Evolutionary conservation across 2,329 filamentous ascomycete species (phyloP).

Genomic region (Fusarium scirpi): DNA sequence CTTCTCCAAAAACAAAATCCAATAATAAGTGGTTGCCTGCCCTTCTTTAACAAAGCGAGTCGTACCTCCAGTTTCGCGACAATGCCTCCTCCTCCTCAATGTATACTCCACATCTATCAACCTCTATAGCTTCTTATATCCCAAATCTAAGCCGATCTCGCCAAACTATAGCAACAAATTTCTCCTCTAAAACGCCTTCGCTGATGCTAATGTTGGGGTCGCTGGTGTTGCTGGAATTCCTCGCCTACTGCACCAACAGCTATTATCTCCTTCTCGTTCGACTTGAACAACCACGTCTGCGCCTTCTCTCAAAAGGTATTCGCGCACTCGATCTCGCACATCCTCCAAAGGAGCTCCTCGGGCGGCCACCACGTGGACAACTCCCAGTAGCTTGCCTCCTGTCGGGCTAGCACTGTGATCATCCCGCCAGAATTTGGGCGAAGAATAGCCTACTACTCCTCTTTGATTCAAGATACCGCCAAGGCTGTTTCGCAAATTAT

Average conservation of each 20-base stretch:
- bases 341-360: constrained; percentile 82
- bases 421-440: constrained; percentile 93
- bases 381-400: constrained; percentile 74
- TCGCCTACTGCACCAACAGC: constrained; percentile 67
- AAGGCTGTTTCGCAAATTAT: constrained; percentile 85
- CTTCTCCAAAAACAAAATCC: neutral
- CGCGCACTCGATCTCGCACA: constrained; percentile 79
- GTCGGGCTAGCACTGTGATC: constrained; percentile 65
- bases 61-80: constrained; percentile 1
- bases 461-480: constrained; percentile 84
- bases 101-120: constrained; percentile 22
- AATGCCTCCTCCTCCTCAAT: constrained; percentile 11
- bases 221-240: constrained; percentile 46
- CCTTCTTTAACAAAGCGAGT: constrained; percentile 17
- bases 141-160: constrained; percentile 18
- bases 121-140: constrained; percentile 22
- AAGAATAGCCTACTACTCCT: constrained; percentile 86
- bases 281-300: constrained; percentile 91
- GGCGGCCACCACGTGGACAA: constrained; percentile 86
- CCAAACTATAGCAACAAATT: constrained; percentile 5
- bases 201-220: constrained; percentile 48
- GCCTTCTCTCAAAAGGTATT: constrained; percentile 76
- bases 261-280: constrained; percentile 81
- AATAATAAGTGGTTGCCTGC: neutral
- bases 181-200: constrained; percentile 51